These are phyloP conservation scores for Theobroma grandiflorum DNA, from an alignment of 441 rosid species.

Conservation along the genomic window DNA sequence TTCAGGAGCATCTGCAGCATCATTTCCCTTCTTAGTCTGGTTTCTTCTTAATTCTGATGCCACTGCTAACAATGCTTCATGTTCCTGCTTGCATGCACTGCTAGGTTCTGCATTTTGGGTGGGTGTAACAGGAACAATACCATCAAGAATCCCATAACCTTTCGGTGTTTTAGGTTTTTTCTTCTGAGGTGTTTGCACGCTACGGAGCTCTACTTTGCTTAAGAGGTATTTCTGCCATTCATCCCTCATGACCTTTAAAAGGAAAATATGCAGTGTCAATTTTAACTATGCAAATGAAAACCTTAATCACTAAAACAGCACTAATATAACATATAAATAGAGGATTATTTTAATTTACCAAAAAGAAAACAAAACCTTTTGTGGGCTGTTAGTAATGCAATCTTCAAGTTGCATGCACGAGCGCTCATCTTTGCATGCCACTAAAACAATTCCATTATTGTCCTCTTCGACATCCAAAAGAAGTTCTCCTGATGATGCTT, in stretches of 20 bases:
- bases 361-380: slow-evolving; percentile 52
- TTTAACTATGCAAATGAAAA: not conserved
- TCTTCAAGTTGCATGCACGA: slow-evolving; percentile 99
- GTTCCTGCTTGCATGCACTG: slow-evolving; percentile 79
- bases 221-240: slow-evolving; percentile 93
- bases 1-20: slow-evolving; percentile 49
- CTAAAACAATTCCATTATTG: slow-evolving; percentile 71
- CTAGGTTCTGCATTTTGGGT: slow-evolving; percentile 70
- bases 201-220: slow-evolving; percentile 82
- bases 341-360: slow-evolving; percentile 2
- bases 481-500: slow-evolving; percentile 43
- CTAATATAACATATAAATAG: not conserved
- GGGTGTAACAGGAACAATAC: slow-evolving; percentile 71
- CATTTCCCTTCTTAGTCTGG: slow-evolving; percentile 45
- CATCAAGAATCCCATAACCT: slow-evolving; percentile 96
- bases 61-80: slow-evolving; percentile 78
- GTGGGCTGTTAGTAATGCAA: slow-evolving; percentile 68
- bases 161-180: slow-evolving; percentile 82
- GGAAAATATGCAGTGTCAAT: slow-evolving; percentile 24
- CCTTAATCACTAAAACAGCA: not conserved
- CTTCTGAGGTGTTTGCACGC: slow-evolving; percentile 68
- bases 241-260: slow-evolving; percentile 86
- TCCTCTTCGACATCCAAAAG: slow-evolving; percentile 48
- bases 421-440: slow-evolving; percentile 94
- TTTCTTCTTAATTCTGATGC: slow-evolving; percentile 69